Evolutionary conservation across 768 basidiomycete genomes (phyloP), one percentile per base, ranked within the genome.

Genomic region (Imleria badia): DNA sequence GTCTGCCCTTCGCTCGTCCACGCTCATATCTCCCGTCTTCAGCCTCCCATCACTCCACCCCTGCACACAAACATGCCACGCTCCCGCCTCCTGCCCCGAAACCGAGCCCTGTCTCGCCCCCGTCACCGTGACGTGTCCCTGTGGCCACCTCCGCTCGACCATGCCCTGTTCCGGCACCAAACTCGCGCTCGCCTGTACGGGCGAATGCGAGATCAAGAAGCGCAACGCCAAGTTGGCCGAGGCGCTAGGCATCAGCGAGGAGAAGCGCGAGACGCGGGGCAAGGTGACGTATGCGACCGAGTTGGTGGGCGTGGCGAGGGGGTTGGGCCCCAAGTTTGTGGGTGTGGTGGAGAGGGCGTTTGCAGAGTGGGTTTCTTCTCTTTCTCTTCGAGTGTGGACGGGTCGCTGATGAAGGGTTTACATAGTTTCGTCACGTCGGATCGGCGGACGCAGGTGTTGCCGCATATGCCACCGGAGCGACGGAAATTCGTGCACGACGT

Each of bases 161-260:
- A 78, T 87, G 0, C 75, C 79, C 0, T 98, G 97, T 69, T 91
- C 91, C 0, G 50, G 60, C 20, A 61, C 57, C 6, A 65, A 57
- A 38, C 73, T 79, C 41, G 68, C 73, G 42, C 74, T 86, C 10
- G 88, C 89, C 59, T 99, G 97, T 65, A 83, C 84, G 15, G 86
- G 81, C 42, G 92, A 96, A 41, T 99, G 97, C 61, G 77, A 75
- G 35, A 76, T 93, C 46, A 89, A 87, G 41, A 90, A 95, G 67
- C 82, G 97, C 12, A 98, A 97, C 61, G 91, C 87, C 1, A 76
- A 84, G 34, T 72, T 99, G 9, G 97, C 97, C 1, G 93, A 94
- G 36, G 97, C 97, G 2, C 72, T 99, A 6, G 94, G 95, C 0
- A 96, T 98, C 63, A 86, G 74, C 36, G 70, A 80, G 15, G 79